Percentiles rank a stretch among this genome's conserved stretches.
Conservation (phyloP, 805 yeast species). For the Yarrowia divulgata region DNA sequence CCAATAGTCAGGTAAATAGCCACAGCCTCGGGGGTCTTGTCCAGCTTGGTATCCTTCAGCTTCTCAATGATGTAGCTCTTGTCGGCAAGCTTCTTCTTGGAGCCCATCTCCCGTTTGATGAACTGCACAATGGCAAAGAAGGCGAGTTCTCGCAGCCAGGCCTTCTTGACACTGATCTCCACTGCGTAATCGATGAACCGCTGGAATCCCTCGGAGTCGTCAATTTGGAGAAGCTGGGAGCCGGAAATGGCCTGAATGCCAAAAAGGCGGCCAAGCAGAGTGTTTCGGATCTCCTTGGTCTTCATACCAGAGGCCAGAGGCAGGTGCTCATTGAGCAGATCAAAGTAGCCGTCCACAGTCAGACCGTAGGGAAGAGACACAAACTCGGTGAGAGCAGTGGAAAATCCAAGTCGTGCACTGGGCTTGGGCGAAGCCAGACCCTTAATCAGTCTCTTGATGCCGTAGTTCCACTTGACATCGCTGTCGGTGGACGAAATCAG, state of each 20-base stretch:
- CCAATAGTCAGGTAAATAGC: conserved; percentile 64
- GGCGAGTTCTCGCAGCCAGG: conserved; percentile 88
- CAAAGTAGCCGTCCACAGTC: conserved; percentile 53
- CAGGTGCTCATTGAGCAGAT: conserved; percentile 51
- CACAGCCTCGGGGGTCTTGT: conserved; percentile 78
- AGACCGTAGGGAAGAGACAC: conserved; percentile 46
- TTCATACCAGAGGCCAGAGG: conserved; percentile 43
- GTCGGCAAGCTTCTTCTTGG: conserved; percentile 26
- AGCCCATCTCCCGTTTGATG: conserved; percentile 26
- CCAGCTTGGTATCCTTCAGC: conserved; percentile 61
- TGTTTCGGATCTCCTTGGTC: conserved; percentile 50
- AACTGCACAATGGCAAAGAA: conserved; percentile 70
- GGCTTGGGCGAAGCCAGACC: conserved; percentile 86
- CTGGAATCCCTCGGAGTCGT: conserved; percentile 48
- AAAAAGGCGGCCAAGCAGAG: conserved; percentile 77
- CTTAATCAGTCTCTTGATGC: conserved; percentile 74
- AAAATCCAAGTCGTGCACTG: conserved; percentile 85
- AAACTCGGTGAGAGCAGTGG: conserved; percentile 81
- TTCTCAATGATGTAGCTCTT: conserved; percentile 50
- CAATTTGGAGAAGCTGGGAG: conserved; percentile 54
- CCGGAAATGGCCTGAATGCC: conserved; percentile 80
- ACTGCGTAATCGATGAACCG: conserved; percentile 59
- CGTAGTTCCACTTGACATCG: conserved; percentile 69
- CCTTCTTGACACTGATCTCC: conserved; percentile 66
- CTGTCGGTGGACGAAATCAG: conserved; percentile 65